Percentiles rank a stretch among this genome's conserved stretches.
phyloP scores from a whole-genome alignment of 257 asterid species.

The Agastache rugosa region DNA sequence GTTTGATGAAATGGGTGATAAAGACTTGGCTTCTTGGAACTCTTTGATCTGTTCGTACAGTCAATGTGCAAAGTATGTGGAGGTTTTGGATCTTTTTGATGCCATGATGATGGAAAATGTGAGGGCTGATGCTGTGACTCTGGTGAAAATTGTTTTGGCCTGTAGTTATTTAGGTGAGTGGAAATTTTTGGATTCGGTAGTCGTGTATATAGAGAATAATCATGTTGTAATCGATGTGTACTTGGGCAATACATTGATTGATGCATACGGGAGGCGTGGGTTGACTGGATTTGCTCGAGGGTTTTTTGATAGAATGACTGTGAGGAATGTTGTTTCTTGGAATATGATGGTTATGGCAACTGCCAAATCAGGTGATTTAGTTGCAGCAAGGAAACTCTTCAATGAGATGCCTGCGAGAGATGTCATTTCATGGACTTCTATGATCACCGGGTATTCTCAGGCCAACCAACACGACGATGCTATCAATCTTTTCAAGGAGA shows the following conservation, averaged over 20 bases:
- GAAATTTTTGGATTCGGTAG: constrained; percentile 43
- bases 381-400: constrained; percentile 44
- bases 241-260: constrained; percentile 54
- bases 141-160: constrained; percentile 56
- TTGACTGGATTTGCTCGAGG: constrained; percentile 36
- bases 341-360: constrained; percentile 44
- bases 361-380: constrained; percentile 51
- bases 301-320: constrained; percentile 40
- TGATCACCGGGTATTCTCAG: constrained; percentile 51
- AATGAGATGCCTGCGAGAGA: constrained; percentile 53
- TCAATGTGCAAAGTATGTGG: constrained; percentile 42
- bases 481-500: constrained; percentile 47
- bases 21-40: constrained; percentile 61
- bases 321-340: constrained; percentile 56
- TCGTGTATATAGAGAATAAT: constrained; percentile 45
- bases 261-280: constrained; percentile 44
- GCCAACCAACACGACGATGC: constrained; percentile 43
- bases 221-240: constrained; percentile 44
- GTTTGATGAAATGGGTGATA: constrained; percentile 54
- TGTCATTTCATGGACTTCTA: constrained; percentile 59
- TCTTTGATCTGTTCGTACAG: constrained; percentile 55
- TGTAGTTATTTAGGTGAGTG: constrained; percentile 45
- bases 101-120: constrained; percentile 43
- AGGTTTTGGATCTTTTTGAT: constrained; percentile 47
- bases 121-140: constrained; percentile 50